A percentile compares a stretch with the other conserved stretches of the same genome.
These are phyloP conservation scores for Protea cynaroides DNA, from an alignment of 164 flowering plant genomes.

Conservation along the genomic window DNA sequence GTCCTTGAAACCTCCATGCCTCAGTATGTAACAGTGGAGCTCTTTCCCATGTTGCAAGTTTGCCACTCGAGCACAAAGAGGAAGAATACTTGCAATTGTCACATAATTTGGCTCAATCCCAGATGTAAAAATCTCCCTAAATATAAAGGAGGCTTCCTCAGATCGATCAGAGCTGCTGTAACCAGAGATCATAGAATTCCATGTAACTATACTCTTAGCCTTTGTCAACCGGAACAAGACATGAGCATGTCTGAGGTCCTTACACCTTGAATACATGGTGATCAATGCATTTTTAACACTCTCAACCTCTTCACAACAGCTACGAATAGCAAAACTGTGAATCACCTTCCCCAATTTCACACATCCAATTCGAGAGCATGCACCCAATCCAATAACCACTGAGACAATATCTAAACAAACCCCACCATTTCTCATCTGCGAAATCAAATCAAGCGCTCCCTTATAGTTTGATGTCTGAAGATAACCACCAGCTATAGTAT, in stretches of 20 bases:
- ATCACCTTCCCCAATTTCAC: slow-evolving; percentile 42
- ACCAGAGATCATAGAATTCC: slow-evolving; percentile 62
- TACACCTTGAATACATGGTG: slow-evolving; percentile 56
- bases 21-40: slow-evolving; percentile 48
- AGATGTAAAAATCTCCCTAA: slow-evolving; percentile 40
- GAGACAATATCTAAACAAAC: slow-evolving; percentile 35
- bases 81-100: slow-evolving; percentile 57
- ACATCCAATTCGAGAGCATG: slow-evolving; percentile 42
- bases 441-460: slow-evolving; percentile 37
- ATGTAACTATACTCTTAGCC: slow-evolving; percentile 34
- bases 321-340: slow-evolving; percentile 43
- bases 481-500: slow-evolving; percentile 50
- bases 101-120: slow-evolving; percentile 48
- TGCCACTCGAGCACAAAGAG: slow-evolving; percentile 54
- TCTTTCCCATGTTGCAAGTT: slow-evolving; percentile 59
- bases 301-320: slow-evolving; percentile 17
- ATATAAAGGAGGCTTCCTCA: slow-evolving; percentile 46
- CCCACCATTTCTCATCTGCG: slow-evolving; percentile 30
- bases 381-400: slow-evolving; percentile 39
- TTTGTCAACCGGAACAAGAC: slow-evolving; percentile 28
- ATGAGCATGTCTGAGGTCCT: slow-evolving; percentile 33
- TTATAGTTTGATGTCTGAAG: slow-evolving; percentile 31
- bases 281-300: slow-evolving; percentile 43
- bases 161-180: slow-evolving; percentile 29
- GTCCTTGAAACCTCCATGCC: slow-evolving; percentile 28